Evolutionary conservation across 345 rosid genomes (phyloP), one percentile per base, ranked within the genome.

Genomic region (Arabidopsis suecica): DNA sequence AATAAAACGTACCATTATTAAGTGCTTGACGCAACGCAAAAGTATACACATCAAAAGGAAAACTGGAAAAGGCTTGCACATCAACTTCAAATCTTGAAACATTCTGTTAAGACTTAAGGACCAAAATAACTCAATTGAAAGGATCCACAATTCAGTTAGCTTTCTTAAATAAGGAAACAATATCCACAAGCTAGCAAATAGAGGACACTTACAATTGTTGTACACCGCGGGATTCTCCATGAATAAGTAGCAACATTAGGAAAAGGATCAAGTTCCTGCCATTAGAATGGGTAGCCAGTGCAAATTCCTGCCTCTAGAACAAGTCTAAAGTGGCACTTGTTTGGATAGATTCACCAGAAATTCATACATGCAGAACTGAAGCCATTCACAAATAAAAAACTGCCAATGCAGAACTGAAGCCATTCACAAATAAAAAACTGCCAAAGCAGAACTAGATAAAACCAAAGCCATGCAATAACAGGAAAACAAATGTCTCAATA

Each of bases 371-470:
- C 48, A 47, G 33, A 47, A 41, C 41, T 13, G 5, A 72, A 62
- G 18, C 47, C 47, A 61, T 42, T 44, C 5, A 4, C 16, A 73
- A 54, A 72, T 13, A 41, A 60, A 48, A 48, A 45, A 74, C 16
- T 65, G 59, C 42, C 78, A 65, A 65, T 4, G 40, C 20, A 65
- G 32, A 74, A 74, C 45, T 25, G 5, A 72, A 62, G 18, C 47
- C 47, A 61, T 42, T 44, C 5, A 4, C 16, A 73, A 54, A 72
- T 13, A 41, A 60, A 48, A 48, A 45, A 74, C 16, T 65, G 59
- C 42, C 78, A 65, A 65, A 6, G 40, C 20, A 65, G 32, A 74
- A 74, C 45, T 25, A 73, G 28, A 53, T 44, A 64, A 42, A 73
- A 54, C 49, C 66, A 48, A 74, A 58, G 58, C 53, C 16, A 57